Evolutionary conservation across 2,329 filamentous ascomycete species (phyloP).

Genomic region (Grosmannia penicillata): DNA sequence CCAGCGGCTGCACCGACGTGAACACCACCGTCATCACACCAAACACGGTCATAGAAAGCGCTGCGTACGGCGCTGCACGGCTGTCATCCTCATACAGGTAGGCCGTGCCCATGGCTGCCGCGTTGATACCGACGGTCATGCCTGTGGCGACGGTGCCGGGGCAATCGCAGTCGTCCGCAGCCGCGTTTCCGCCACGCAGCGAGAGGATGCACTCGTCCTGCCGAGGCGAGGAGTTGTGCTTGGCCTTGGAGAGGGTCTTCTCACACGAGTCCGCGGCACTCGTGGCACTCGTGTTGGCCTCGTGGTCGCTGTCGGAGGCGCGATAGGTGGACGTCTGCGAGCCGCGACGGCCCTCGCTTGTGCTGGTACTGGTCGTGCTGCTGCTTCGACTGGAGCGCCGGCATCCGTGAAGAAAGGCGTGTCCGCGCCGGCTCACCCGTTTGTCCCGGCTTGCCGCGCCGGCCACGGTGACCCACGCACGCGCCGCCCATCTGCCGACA

Average conservation of each 20-base stretch:
- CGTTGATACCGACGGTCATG: conserved; percentile 40
- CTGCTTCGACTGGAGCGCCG: background rate
- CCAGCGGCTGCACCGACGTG: conserved; percentile 32
- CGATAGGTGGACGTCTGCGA: background rate
- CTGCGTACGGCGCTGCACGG: conserved; percentile 38
- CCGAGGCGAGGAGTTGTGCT: too few relatives aligned
- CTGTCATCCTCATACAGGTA: conserved; percentile 39
- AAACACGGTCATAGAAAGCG: conserved; percentile 41
- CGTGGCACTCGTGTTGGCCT: background rate
- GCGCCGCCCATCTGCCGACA: conserved; percentile 10
- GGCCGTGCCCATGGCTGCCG: conserved; percentile 43
- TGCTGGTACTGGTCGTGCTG: background rate
- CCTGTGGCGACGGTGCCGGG: conserved; percentile 31
- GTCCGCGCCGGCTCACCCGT: too few relatives aligned
- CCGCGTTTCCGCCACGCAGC: background rate
- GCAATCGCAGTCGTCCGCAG: conserved; percentile 11
- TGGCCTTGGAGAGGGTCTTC: conserved; percentile 3
- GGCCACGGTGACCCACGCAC: background rate
- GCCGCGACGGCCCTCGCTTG: background rate
- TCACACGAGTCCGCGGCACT: too few relatives aligned
- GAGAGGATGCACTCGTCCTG: background rate
- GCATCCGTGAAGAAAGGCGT: too few relatives aligned
- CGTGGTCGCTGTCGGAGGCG: background rate
- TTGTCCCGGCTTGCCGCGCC: background rate
- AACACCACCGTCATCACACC: conserved; percentile 41